Conservation (phyloP, 2,329 filamentous ascomycete species). For the Nemania sp. region DNA sequence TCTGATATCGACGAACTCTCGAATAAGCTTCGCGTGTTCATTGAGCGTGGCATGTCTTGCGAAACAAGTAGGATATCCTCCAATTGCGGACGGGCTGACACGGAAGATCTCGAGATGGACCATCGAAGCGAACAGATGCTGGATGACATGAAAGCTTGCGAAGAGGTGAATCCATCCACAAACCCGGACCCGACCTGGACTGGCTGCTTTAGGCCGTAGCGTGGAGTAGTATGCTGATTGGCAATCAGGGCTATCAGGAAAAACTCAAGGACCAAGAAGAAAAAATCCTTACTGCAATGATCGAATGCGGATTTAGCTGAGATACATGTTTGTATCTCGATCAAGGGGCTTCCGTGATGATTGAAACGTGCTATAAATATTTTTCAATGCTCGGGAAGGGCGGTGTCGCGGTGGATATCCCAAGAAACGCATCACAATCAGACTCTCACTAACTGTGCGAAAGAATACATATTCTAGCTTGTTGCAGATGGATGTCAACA, state of each 20-base stretch:
- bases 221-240: slow-evolving; percentile 36
- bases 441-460: background rate
- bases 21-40: slow-evolving; percentile 8
- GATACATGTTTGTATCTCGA: background rate
- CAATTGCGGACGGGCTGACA: slow-evolving; percentile 25
- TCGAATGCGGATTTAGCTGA: slow-evolving; percentile 28
- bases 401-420: slow-evolving; percentile 17
- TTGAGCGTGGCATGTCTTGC: slow-evolving; percentile 9
- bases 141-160: slow-evolving; percentile 39
- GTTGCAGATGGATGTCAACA: background rate
- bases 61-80: slow-evolving; percentile 31
- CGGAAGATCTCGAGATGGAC: slow-evolving; percentile 33
- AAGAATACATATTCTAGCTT: background rate
- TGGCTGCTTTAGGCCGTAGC: slow-evolving; percentile 33
- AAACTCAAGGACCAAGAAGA: slow-evolving; percentile 36
- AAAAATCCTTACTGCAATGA: slow-evolving; percentile 35
- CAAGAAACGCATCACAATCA: slow-evolving; percentile 23
- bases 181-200: slow-evolving; percentile 15
- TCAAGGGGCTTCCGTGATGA: slow-evolving; percentile 2
- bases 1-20: slow-evolving; percentile 32
- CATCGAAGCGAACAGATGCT: slow-evolving; percentile 34
- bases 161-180: slow-evolving; percentile 35
- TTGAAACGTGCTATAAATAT: slow-evolving; percentile 26
- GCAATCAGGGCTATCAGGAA: slow-evolving; percentile 38
- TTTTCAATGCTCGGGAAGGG: slow-evolving; percentile 27